A percentile compares a stretch with the other conserved stretches of the same genome.
Conservation (phyloP, 164 flowering plant genomes). For the Cinnamomum micranthum region DNA sequence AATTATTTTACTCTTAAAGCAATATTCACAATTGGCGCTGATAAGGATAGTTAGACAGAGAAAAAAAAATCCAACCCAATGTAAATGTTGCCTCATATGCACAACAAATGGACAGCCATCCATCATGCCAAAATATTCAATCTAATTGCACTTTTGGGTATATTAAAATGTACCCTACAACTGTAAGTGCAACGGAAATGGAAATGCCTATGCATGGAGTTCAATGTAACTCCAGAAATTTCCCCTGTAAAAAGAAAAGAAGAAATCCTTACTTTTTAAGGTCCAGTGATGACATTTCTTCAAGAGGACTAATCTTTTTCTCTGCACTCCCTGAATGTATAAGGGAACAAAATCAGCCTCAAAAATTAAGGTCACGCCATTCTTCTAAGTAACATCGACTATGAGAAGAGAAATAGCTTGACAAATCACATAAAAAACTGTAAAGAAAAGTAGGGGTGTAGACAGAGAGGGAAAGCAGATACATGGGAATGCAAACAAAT, state of each 20-base stretch:
- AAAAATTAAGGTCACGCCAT: not conserved
- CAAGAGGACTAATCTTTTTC: conserved; percentile 49
- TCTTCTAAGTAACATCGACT: not conserved
- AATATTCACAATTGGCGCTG: not conserved
- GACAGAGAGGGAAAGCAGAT: not conserved
- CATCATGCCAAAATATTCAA: not conserved
- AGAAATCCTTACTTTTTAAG: conserved; percentile 62
- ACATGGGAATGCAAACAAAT: not conserved
- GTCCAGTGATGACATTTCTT: conserved; percentile 66
- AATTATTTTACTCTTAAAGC: not conserved
- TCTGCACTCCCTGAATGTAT: conserved; percentile 56
- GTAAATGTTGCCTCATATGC: too few species aligned
- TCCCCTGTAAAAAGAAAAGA: not conserved
- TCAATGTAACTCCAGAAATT: too few species aligned
- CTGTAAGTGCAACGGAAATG: not conserved
- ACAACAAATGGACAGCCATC: not conserved
- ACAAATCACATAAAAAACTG: not conserved
- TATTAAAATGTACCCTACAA: not conserved
- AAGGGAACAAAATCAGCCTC: conserved; percentile 4
- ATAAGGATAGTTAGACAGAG: not conserved
- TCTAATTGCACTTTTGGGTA: not conserved
- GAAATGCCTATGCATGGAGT: not conserved
- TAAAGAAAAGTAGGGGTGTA: not conserved
- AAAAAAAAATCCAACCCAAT: not conserved
- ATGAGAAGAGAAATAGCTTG: not conserved